Evolutionary conservation across 352 stramenopile species (phyloP).

Genomic region (Phytophthora multivora): DNA sequence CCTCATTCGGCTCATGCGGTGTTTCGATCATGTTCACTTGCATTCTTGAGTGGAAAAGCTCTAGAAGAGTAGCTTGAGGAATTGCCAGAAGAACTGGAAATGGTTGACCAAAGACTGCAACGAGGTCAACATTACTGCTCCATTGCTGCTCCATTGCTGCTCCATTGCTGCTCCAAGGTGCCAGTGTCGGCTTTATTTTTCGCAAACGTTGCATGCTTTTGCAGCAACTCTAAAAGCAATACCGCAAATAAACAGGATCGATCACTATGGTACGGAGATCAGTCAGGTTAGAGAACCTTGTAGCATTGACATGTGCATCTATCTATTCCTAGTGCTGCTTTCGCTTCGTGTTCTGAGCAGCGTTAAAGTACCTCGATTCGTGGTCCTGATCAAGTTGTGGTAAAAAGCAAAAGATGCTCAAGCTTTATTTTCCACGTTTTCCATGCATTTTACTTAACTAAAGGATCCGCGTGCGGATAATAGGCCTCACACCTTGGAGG

Average conservation of each 20-base stretch:
- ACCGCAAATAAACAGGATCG: not conserved
- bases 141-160: not conserved
- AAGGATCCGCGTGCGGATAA: not conserved
- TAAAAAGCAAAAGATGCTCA: too few relatives aligned
- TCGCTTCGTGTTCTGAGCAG: too few relatives aligned
- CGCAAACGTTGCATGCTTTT: not conserved
- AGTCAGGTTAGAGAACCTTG: too few relatives aligned
- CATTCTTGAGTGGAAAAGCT: not conserved
- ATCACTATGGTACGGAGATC: not conserved
- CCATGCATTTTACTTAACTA: too few relatives aligned
- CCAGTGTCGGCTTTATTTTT: not conserved
- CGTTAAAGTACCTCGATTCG: too few relatives aligned
- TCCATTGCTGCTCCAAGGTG: not conserved
- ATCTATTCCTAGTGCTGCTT: too few relatives aligned
- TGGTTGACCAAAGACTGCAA: not conserved
- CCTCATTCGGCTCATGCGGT: not conserved
- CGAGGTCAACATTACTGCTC: slow-evolving; percentile 26
- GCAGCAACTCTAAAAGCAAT: not conserved
- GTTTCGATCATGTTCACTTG: not conserved
- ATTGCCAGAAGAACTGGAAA: not conserved
- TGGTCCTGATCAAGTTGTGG: too few relatives aligned
- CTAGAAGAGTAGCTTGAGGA: not conserved
- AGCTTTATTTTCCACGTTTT: too few relatives aligned
- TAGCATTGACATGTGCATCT: too few relatives aligned
- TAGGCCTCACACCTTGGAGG: slow-evolving; percentile 13